Percentiles rank a stretch among this genome's conserved stretches.
Conservation (phyloP, 2,329 filamentous ascomycete species). For the Colletotrichum abscissum region DNA sequence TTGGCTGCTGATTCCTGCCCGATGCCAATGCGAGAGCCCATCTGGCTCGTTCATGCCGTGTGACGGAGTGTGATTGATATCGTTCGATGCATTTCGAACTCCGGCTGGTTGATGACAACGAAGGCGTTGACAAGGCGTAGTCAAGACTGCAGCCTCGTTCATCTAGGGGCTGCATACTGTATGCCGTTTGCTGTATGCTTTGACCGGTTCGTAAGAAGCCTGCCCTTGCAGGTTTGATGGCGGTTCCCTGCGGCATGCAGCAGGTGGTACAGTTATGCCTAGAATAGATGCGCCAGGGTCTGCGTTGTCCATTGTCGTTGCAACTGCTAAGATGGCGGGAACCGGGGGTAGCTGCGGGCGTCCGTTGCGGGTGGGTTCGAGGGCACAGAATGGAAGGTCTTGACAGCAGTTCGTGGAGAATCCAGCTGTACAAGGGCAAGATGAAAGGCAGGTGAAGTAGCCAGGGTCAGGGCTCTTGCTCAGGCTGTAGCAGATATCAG, state of each 20-base stretch:
- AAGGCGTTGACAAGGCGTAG: neutral
- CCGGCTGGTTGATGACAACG: neutral
- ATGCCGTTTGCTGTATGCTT: neutral
- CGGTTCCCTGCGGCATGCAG: neutral
- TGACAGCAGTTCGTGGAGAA: neutral
- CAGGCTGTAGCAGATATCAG: neutral
- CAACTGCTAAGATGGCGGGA: neutral
- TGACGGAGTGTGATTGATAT: constrained; percentile 5
- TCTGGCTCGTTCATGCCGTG: constrained; percentile 12
- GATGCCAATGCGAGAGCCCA: neutral
- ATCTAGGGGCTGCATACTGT: neutral
- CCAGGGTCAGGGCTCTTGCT: constrained; percentile 9
- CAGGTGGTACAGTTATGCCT: neutral
- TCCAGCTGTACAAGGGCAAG: neutral
- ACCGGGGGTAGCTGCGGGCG: neutral
- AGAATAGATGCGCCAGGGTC: neutral
- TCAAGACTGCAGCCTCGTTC: neutral
- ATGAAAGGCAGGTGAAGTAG: neutral
- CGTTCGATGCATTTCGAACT: neutral
- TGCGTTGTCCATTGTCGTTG: neutral
- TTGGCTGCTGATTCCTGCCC: neutral
- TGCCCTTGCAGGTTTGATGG: neutral
- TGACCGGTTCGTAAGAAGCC: neutral
- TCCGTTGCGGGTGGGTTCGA: neutral
- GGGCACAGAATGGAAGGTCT: neutral